Evolutionary conservation across 306 rosid species (phyloP).

Genomic region (Cotoneaster glaucophyllus): DNA sequence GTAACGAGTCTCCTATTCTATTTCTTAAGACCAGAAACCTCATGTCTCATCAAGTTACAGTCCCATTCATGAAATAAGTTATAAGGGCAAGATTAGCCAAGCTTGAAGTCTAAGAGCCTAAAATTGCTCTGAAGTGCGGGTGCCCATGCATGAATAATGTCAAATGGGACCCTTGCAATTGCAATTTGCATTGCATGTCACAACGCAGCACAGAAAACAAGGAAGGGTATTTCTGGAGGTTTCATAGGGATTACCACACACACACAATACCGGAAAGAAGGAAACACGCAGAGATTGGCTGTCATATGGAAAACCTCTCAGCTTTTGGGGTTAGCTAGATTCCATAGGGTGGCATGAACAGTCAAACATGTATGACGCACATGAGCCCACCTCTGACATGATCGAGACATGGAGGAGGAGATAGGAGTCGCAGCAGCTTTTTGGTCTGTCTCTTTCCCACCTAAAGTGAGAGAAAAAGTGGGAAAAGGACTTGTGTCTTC

Average conservation of each 20-base stretch:
- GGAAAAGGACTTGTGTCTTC: conserved; percentile 16
- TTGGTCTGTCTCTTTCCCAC: conserved; percentile 42
- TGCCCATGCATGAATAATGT: neutral
- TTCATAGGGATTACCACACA: neutral
- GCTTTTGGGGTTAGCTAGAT: conserved; percentile 18
- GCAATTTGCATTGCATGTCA: neutral
- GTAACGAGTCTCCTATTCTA: too few species aligned
- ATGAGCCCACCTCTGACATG: conserved; percentile 36
- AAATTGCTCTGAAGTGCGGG: neutral
- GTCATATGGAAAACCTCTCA: neutral
- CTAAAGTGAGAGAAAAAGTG: conserved; percentile 15
- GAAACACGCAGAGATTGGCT: neutral
- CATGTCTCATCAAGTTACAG: too few species aligned
- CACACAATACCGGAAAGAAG: neutral
- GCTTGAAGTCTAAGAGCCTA: neutral
- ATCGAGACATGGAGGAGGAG: conserved; percentile 15
- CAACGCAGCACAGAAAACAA: neutral
- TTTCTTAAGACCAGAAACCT: too few species aligned
- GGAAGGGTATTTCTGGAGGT: neutral
- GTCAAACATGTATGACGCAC: conserved; percentile 36
- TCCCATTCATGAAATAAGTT: too few species aligned
- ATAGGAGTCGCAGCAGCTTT: conserved; percentile 35
- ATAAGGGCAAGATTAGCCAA: neutral
- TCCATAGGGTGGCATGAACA: conserved; percentile 12
- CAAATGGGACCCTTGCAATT: neutral